phyloP scores from a whole-genome alignment of 164 flowering plant genomes.

The Dillenia turbinata region DNA sequence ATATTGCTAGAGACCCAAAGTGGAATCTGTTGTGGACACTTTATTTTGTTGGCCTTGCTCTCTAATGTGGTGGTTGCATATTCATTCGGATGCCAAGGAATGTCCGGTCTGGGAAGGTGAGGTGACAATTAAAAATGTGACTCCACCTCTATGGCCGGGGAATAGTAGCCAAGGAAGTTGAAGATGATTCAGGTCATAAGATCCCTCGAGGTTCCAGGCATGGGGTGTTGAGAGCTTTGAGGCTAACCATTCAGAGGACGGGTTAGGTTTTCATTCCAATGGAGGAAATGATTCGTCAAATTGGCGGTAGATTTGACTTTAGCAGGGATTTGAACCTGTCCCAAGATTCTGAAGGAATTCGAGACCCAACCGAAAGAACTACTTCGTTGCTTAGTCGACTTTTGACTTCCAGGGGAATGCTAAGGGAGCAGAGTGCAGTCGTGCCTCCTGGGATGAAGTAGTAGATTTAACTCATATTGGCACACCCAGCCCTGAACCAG shows the following conservation, averaged over 20 bases:
- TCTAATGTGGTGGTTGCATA: constrained; percentile 49
- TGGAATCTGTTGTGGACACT: constrained; percentile 76
- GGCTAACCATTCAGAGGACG: constrained; percentile 53
- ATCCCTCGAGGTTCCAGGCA: constrained; percentile 68
- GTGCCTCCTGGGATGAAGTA: constrained; percentile 31
- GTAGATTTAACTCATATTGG: constrained; percentile 36
- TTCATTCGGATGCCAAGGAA: constrained; percentile 59
- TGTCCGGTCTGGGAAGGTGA: constrained; percentile 84
- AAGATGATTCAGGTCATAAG: constrained; percentile 40
- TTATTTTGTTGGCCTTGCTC: constrained; percentile 76
- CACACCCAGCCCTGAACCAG: constrained; percentile 24
- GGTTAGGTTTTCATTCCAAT: constrained; percentile 32
- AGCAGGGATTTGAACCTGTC: constrained; percentile 25
- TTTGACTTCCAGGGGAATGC: constrained; percentile 46
- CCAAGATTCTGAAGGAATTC: constrained; percentile 22
- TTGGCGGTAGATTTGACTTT: constrained; percentile 53
- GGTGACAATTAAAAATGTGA: constrained; percentile 48
- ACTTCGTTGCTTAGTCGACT: constrained; percentile 37
- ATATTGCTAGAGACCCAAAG: constrained; percentile 62
- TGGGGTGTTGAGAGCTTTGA: constrained; percentile 61
- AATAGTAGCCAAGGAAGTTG: constrained; percentile 22
- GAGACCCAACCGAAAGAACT: constrained; percentile 29
- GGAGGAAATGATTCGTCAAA: constrained; percentile 73
- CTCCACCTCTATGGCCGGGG: constrained; percentile 79
- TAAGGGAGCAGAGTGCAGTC: constrained; percentile 36